Base-by-base conservation (phyloP, 768 basidiomycete genomes). In the Suillus discolor region DNA sequence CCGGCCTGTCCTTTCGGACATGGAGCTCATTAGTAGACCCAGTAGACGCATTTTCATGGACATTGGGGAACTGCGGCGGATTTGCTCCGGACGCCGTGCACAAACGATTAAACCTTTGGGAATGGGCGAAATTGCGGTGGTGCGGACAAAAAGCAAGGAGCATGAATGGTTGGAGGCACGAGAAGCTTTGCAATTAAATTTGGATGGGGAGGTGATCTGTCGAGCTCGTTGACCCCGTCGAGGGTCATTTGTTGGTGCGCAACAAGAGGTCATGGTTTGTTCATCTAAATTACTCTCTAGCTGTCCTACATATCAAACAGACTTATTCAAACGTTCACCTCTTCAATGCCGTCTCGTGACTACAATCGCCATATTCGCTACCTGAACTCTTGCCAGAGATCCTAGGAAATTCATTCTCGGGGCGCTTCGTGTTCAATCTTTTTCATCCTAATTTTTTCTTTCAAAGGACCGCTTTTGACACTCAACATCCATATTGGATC, bases 51-150 rank as follows among this genome's bases (percentile, higher is more conserved):
- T 97, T 42, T 86, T 88, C 71, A 90, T 97, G 86, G 84, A 87
- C 55, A 65, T 83, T 42, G 78, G 83, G 4, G 96, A 97, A 71
- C 85, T 99, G 57, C 79, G 87, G 49, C 77, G 89, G 25, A 82
- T 99, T 45, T 92, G 95, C 71, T 88, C 89, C 1, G 97, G 97
- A 7, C 79, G 92, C 63, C 81, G 94, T 65, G 93, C 90, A 9
- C 88, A 92, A 74, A 89, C 87, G 12, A 84, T 97, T 15, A 87
- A 87, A 66, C 94, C 96, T 0, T 81, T 99, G 62, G 90, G 91
- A 0, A 87, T 99, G 83, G 96, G 97, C 20, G 97, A 99, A 80
- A 87, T 99, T 69, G 92, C 93, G 25, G 86, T 99, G 12, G 87
- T 99, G 20, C 84, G 81, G 77, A 94, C 91, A 60, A 83, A 82